Evolutionary conservation across 2,329 filamentous ascomycete species (phyloP), one percentile per base, ranked within the genome.

Genomic region (Epichloe uncinata): DNA sequence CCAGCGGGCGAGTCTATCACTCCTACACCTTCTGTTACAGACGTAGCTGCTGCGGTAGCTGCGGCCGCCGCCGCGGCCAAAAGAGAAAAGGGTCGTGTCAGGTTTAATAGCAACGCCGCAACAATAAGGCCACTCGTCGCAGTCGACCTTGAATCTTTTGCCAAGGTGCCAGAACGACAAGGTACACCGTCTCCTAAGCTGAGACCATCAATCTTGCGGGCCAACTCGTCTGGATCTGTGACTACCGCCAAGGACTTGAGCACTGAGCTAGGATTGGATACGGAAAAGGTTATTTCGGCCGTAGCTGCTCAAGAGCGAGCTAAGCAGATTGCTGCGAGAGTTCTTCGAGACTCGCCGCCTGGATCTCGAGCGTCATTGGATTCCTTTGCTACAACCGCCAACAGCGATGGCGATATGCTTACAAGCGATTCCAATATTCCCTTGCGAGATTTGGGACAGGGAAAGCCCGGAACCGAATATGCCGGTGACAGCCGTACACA

Each of bases 41-140:
- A 36, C 36, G 22, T 9, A 22, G 16, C 50, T 26, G 30, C 42
- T 9, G 35, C 13, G 7, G 48, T 22, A 4, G 36, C 51, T 0
- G 51, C 44, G 3, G 47, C 42, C n/a, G n/a, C n/a, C n/a, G n/a
- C n/a, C n/a, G n/a, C n/a, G n/a, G n/a, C n/a, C n/a, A 70, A 64
- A 56, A 69, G 65, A 45, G 71, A 74, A 53, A 74, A 72, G 54
- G 70, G 68, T 3, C 67, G 72, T 30, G 72, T 74, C 30, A 66
- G 71, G 6, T 74, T 74, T 55, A 73, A 73, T 57, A 74, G 70
- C 60, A 68, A 64, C 50, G 68, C 70, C 30, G 68, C 57, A 16
- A 60, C 57, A 22, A 63, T 56, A 40, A 63, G 53, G 52, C 63
- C 57, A 45, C 60, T 54, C 11, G 48, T 54, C 9, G 48, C 52